phyloP scores from a whole-genome alignment of 1,284 basidiomycete species.

The Caloboletus inedulis region DNA sequence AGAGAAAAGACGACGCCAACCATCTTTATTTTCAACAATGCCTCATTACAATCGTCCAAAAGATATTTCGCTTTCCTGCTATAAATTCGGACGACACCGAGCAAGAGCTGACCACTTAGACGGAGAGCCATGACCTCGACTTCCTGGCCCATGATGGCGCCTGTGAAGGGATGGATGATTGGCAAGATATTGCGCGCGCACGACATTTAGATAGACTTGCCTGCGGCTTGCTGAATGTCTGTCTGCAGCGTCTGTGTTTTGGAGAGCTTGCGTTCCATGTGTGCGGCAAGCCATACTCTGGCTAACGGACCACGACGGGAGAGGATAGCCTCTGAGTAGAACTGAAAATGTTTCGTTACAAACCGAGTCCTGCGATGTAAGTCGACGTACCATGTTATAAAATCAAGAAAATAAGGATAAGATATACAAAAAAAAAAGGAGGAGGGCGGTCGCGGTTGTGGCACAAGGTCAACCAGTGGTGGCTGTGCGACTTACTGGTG shows the following conservation, averaged over 20 bases:
- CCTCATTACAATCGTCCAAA: slow-evolving; percentile 96
- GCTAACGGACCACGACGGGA: slow-evolving; percentile 92
- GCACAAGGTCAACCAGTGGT: slow-evolving; percentile 16
- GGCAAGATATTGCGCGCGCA: neutral
- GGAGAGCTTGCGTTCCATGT: slow-evolving; percentile 97
- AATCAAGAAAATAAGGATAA: slow-evolving; percentile 24
- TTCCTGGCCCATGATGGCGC: slow-evolving; percentile 87
- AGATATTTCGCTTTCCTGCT: slow-evolving; percentile 97
- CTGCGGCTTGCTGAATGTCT: slow-evolving; percentile 90
- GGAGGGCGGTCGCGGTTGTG: slow-evolving; percentile 24
- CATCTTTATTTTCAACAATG: slow-evolving; percentile 93
- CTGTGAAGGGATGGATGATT: slow-evolving; percentile 38
- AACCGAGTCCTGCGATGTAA: neutral
- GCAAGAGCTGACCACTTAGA: slow-evolving; percentile 89
- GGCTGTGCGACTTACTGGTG: slow-evolving; percentile 14
- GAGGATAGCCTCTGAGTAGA: slow-evolving; percentile 91
- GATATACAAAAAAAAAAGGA: slow-evolving; percentile 16
- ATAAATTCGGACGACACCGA: slow-evolving; percentile 97
- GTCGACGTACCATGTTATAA: slow-evolving; percentile 27
- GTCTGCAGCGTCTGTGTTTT: slow-evolving; percentile 94
- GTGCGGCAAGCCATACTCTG: slow-evolving; percentile 97
- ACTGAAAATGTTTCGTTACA: slow-evolving; percentile 42
- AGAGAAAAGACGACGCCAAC: slow-evolving; percentile 39
- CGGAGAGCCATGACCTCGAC: slow-evolving; percentile 89
- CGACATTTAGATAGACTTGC: slow-evolving; percentile 42